Conservation (phyloP, 805 yeast genomes). For the Dipodascopsis uninucleata region DNA sequence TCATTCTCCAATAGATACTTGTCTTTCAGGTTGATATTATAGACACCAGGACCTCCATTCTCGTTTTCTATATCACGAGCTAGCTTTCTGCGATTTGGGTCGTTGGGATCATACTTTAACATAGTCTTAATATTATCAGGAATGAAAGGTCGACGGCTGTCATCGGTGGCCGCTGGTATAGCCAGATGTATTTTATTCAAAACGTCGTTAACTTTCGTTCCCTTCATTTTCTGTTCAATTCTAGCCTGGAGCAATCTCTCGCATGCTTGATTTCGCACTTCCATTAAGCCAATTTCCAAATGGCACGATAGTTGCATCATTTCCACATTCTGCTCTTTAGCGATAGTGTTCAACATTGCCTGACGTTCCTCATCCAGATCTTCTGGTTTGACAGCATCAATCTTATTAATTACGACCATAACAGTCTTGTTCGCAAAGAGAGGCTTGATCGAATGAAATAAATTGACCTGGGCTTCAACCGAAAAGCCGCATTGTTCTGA, state of each 20-base stretch:
- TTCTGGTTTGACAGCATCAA: constrained; percentile 82
- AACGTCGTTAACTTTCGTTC: constrained; percentile 82
- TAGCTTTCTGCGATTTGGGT: constrained; percentile 75
- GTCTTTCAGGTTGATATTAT: constrained; percentile 87
- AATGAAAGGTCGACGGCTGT: constrained; percentile 78
- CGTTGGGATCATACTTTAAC: constrained; percentile 69
- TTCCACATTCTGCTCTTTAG: constrained; percentile 65
- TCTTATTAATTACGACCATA: constrained; percentile 90
- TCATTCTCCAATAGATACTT: constrained; percentile 90
- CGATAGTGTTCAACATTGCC: constrained; percentile 62
- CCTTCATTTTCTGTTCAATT: constrained; percentile 91
- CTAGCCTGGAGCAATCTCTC: constrained; percentile 93
- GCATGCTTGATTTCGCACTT: constrained; percentile 93
- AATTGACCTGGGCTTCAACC: constrained; percentile 93
- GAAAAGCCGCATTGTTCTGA: constrained; percentile 99
- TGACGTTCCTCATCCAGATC: constrained; percentile 77
- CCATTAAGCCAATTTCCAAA: constrained; percentile 92
- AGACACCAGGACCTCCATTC: constrained; percentile 99
- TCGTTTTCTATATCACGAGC: constrained; percentile 88
- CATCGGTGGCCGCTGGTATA: constrained; percentile 73
- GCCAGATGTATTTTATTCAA: constrained; percentile 95
- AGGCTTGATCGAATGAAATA: constrained; percentile 95
- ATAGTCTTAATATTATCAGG: constrained; percentile 67
- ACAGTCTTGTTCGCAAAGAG: constrained; percentile 95
- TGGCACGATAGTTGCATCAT: constrained; percentile 90